These are phyloP conservation scores for Pleurotus cornucopiae DNA, from an alignment of 768 basidiomycete genomes.

Conservation along the genomic window DNA sequence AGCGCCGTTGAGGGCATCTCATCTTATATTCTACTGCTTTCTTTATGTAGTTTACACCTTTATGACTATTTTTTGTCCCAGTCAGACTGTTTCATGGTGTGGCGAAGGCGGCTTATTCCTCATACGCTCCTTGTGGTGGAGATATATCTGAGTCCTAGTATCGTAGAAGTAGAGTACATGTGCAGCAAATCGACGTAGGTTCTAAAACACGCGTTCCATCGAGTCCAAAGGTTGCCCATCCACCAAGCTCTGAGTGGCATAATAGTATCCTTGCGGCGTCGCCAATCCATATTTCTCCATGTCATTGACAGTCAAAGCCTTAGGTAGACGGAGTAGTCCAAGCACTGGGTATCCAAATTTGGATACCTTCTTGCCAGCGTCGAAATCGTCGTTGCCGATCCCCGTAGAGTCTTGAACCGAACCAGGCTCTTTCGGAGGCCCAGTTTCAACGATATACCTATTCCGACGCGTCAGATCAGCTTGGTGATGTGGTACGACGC, in stretches of 20 bases:
- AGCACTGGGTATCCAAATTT: constrained; percentile 27
- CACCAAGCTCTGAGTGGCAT: constrained; percentile 21
- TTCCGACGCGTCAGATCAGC: neutral
- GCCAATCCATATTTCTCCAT: constrained; percentile 22
- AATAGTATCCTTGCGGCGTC: constrained; percentile 20
- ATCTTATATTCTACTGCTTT: neutral
- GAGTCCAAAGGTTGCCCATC: constrained; percentile 19
- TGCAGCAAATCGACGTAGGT: neutral
- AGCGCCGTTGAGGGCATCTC: constrained; percentile 50
- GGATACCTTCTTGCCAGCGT: constrained; percentile 22
- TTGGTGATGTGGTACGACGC: neutral
- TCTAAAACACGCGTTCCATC: constrained; percentile 22
- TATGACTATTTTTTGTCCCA: too few species aligned
- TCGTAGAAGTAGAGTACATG: too few species aligned
- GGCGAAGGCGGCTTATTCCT: too few species aligned
- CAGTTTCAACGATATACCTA: constrained; percentile 23
- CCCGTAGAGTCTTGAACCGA: constrained; percentile 25
- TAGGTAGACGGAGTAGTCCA: constrained; percentile 21
- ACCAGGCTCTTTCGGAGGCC: constrained; percentile 25
- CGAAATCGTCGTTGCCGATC: constrained; percentile 32
- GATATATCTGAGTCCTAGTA: too few species aligned
- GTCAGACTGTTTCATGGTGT: too few species aligned
- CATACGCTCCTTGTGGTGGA: too few species aligned
- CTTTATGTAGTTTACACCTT: neutral
- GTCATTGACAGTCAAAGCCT: constrained; percentile 14